A percentile compares a stretch with the other conserved stretches of the same genome.
phyloP scores from a whole-genome alignment of 805 yeast species.

The Candida takata region DNA sequence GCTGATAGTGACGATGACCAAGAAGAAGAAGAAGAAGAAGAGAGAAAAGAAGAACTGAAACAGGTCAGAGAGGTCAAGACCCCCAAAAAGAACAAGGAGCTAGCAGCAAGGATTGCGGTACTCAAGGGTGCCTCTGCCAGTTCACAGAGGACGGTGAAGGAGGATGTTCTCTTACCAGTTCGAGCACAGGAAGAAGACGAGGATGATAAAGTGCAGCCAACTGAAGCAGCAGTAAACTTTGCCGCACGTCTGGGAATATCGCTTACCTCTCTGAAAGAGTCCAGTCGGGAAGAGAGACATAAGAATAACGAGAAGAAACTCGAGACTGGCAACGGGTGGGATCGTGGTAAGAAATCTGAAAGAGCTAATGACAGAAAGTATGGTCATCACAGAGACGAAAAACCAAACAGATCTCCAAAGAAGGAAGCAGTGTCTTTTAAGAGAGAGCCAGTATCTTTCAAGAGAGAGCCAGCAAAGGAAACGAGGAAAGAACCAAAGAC shows the following conservation, averaged over 20 bases:
- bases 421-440: background rate
- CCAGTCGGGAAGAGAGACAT: conserved; percentile 9
- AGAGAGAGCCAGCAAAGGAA: background rate
- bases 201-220: conserved; percentile 12
- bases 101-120: background rate
- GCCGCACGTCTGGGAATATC: conserved; percentile 21
- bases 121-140: no score
- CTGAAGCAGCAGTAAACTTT: conserved; percentile 17
- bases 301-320: conserved; percentile 7
- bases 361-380: background rate
- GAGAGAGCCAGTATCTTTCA: background rate
- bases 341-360: conserved; percentile 4
- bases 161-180: no score
- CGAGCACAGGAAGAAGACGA: conserved; percentile 5
- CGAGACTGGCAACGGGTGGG: conserved; percentile 8
- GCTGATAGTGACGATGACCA: conserved; percentile 13
- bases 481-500: background rate
- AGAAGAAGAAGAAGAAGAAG: background rate
- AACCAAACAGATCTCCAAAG: background rate
- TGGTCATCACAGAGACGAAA: background rate
- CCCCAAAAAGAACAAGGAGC: conserved; percentile 1
- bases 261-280: conserved; percentile 1
- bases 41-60: background rate
- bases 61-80: background rate
- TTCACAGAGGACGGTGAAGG: no score